Conservation (phyloP, 192 early-diverging fungal genomes). For the Coemansia sp. region DNA sequence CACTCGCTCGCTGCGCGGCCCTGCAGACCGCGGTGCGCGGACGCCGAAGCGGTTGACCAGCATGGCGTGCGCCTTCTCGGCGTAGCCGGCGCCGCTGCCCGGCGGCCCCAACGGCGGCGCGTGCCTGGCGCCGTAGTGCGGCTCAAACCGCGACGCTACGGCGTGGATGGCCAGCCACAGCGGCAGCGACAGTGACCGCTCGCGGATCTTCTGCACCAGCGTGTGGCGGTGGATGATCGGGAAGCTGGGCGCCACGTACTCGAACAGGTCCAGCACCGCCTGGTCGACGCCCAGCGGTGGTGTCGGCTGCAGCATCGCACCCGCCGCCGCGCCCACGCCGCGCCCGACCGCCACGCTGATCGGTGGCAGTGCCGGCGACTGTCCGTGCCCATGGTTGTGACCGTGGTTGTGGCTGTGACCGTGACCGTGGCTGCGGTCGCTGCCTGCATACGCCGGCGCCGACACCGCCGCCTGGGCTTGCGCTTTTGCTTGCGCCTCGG, state of each 20-base stretch:
- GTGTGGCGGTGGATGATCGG: constrained; percentile 52
- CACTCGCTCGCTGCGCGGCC: constrained; percentile 24
- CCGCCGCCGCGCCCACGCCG: constrained; percentile 4
- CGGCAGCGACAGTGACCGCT: constrained; percentile 37
- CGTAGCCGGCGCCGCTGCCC: constrained; percentile 32
- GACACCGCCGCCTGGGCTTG: constrained; percentile 25
- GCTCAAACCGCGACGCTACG: constrained; percentile 38
- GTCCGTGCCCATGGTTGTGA: no score
- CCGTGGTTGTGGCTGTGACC: no score
- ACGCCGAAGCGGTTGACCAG: constrained; percentile 37
- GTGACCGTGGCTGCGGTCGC: no score
- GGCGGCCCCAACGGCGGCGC: constrained; percentile 3
- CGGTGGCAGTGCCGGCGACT: constrained; percentile 36
- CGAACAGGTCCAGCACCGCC: constrained; percentile 49
- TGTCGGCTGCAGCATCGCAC: constrained; percentile 32
- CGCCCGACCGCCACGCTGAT: constrained; percentile 33
- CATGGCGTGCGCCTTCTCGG: constrained; percentile 47
- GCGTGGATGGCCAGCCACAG: constrained; percentile 55
- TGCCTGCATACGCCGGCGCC: constrained; percentile 23
- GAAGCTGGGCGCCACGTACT: constrained; percentile 35
- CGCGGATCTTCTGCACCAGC: constrained; percentile 38
- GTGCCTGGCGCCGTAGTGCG: constrained; percentile 12
- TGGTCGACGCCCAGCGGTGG: constrained; percentile 49
- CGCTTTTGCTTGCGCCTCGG: neutral
- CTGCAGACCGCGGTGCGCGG: constrained; percentile 16